Percentiles rank a stretch among this genome's conserved stretches.
Evolutionary conservation across 2,329 filamentous ascomycete genomes (phyloP).

Genomic region (Colletotrichum tamarilloi): DNA sequence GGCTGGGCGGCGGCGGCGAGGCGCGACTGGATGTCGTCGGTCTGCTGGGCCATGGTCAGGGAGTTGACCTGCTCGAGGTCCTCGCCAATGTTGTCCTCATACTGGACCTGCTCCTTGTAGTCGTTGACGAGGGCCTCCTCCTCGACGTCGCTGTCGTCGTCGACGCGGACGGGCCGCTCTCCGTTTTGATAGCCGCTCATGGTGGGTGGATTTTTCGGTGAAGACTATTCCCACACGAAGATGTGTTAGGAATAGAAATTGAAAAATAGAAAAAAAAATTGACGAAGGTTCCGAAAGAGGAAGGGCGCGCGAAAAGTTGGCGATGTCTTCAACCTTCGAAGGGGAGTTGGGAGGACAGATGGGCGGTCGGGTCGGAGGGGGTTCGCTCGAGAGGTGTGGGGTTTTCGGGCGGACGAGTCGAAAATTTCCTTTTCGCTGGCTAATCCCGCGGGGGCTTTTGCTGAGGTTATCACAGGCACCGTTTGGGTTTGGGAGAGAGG

Average conservation of each 20-base stretch:
- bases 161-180: slow-evolving; percentile 68
- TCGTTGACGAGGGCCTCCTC: slow-evolving; percentile 96
- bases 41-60: slow-evolving; percentile 76
- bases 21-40: slow-evolving; percentile 93
- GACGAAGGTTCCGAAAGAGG: not conserved
- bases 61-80: slow-evolving; percentile 80
- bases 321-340: slow-evolving; percentile 15
- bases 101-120: slow-evolving; percentile 96
- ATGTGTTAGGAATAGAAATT: not conserved
- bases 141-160: slow-evolving; percentile 92
- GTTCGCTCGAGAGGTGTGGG: slow-evolving; percentile 10
- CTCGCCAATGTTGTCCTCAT: slow-evolving; percentile 83
- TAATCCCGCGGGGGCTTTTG: slow-evolving; percentile 2
- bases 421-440: slow-evolving; percentile 29
- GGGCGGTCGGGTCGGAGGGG: slow-evolving; percentile 17
- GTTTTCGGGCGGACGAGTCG: slow-evolving; percentile 14
- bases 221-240: not conserved
- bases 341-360: slow-evolving; percentile 28
- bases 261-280: not conserved
- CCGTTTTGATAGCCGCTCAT: slow-evolving; percentile 75
- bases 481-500: not conserved
- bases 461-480: slow-evolving; percentile 15
- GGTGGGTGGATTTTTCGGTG: not conserved
- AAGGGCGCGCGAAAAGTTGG: not conserved
- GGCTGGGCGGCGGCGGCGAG: slow-evolving; percentile 92